These are phyloP conservation scores for Saccharum hybrid DNA, from an alignment of 202 grass and related monocot genomes.

Conservation along the genomic window DNA sequence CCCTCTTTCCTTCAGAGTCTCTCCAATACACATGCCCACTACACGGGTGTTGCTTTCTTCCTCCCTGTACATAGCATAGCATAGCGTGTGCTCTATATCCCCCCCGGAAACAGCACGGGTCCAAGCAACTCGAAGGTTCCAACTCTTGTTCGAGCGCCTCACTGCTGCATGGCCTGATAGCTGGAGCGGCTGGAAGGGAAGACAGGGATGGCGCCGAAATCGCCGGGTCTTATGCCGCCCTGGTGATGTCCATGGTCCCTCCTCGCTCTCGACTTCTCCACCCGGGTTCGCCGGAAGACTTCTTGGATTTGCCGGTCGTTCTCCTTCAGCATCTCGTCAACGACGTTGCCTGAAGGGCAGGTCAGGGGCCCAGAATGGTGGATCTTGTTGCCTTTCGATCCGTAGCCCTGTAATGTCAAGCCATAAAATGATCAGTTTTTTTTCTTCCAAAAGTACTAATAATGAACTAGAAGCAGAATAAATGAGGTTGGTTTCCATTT, in stretches of 20 bases:
- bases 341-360: constrained; percentile 71
- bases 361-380: constrained; percentile 90
- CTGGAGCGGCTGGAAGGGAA: constrained; percentile 82
- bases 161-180: constrained; percentile 52
- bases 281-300: constrained; percentile 73
- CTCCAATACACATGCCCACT: constrained; percentile 35
- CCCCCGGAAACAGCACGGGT: not conserved
- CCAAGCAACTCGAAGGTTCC: not conserved
- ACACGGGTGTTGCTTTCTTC: constrained; percentile 6
- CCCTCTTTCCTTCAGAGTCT: not conserved
- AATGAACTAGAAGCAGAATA: not conserved
- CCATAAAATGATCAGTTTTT: not conserved
- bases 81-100: constrained; percentile 31
- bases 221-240: constrained; percentile 52
- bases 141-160: not conserved
- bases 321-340: constrained; percentile 98
- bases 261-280: constrained; percentile 69
- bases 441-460: no score
- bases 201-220: constrained; percentile 70
- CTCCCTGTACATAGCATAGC: constrained; percentile 64
- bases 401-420: constrained; percentile 59
- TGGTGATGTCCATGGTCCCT: constrained; percentile 62
- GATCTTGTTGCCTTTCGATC: constrained; percentile 85
- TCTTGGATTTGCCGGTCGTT: constrained; percentile 95
- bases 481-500: not conserved